phyloP scores from a whole-genome alignment of 1,139 yeast genomes.

The Geotrichum aggregatum region DNA sequence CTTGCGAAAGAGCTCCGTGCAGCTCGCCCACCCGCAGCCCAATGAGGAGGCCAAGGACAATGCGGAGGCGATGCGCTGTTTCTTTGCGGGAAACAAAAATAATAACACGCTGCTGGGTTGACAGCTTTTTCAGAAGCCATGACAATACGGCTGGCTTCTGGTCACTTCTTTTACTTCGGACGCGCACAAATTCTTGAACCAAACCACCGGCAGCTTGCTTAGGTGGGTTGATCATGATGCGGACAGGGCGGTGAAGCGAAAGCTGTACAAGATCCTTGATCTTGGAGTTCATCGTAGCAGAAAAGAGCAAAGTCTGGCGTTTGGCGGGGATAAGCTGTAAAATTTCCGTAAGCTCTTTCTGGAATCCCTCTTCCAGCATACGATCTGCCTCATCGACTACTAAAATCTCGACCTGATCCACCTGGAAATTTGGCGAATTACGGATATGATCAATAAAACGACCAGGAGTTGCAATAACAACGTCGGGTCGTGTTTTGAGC shows the following conservation, averaged over 20 bases:
- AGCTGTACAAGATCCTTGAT: conserved; percentile 83
- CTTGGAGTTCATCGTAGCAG: conserved; percentile 96
- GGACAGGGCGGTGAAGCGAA: conserved; percentile 82
- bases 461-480: conserved; percentile 96
- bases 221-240: conserved; percentile 95
- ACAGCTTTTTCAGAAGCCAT: conserved; percentile 59
- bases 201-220: conserved; percentile 85
- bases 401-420: conserved; percentile 84
- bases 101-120: conserved; percentile 51
- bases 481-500: conserved; percentile 84
- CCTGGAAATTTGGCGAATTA: conserved; percentile 88
- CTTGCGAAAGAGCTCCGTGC: conserved; percentile 93
- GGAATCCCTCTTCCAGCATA: conserved; percentile 98
- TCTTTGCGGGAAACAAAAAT: conserved; percentile 91
- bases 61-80: conserved; percentile 79
- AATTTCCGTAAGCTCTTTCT: conserved; percentile 86
- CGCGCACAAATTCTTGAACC: conserved; percentile 88
- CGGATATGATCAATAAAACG: conserved; percentile 94
- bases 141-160: conserved; percentile 78
- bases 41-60: conserved; percentile 69
- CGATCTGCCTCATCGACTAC: conserved; percentile 98
- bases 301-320: conserved; percentile 88
- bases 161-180: conserved; percentile 74
- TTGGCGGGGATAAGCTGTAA: conserved; percentile 79
- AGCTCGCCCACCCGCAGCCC: conserved; percentile 88